Percentiles rank a stretch among this genome's conserved stretches.
Conservation (phyloP, 2,329 filamentous ascomycete genomes). For the Coleophoma cylindrospora region DNA sequence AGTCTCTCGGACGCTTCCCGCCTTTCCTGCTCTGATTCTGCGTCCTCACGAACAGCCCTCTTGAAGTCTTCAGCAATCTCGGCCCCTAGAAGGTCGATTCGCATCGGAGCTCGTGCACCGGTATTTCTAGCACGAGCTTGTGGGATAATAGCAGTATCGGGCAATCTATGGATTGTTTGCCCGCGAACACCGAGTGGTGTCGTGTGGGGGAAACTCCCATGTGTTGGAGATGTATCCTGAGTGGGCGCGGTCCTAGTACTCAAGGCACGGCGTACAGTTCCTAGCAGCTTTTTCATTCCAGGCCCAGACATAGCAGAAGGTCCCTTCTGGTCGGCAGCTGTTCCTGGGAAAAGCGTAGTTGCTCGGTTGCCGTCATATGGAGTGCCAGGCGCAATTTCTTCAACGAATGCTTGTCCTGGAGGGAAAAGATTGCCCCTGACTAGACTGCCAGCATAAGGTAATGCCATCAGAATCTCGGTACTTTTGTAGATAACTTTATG, state of each 20-base stretch:
- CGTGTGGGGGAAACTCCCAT: slow-evolving; percentile 26
- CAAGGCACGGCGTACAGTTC: slow-evolving; percentile 77
- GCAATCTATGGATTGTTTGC: slow-evolving; percentile 51
- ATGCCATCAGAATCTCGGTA: slow-evolving; percentile 52
- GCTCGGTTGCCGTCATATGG: slow-evolving; percentile 40
- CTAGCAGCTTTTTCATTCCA: slow-evolving; percentile 80
- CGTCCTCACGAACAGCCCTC: slow-evolving; percentile 64
- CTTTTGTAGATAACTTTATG: slow-evolving; percentile 48
- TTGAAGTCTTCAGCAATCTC: slow-evolving; percentile 75
- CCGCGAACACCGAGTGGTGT: slow-evolving; percentile 29
- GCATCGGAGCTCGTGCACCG: slow-evolving; percentile 47
- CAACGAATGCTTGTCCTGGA: slow-evolving; percentile 76
- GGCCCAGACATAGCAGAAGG: slow-evolving; percentile 60
- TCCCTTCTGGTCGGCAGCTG: slow-evolving; percentile 36
- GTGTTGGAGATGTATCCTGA: slow-evolving; percentile 25
- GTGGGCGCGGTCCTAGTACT: slow-evolving; percentile 43
- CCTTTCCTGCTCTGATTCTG: slow-evolving; percentile 31
- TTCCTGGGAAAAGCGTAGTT: slow-evolving; percentile 43
- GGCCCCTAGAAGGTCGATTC: slow-evolving; percentile 80
- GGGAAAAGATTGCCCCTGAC: slow-evolving; percentile 83
- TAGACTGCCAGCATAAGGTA: slow-evolving; percentile 74
- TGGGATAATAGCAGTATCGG: slow-evolving; percentile 56
- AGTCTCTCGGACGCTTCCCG: slow-evolving; percentile 18
- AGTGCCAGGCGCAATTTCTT: slow-evolving; percentile 51
- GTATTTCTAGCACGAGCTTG: slow-evolving; percentile 42